Evolutionary conservation across 1,284 basidiomycete species (phyloP).

Genomic region (Ganoderma lucidum): DNA sequence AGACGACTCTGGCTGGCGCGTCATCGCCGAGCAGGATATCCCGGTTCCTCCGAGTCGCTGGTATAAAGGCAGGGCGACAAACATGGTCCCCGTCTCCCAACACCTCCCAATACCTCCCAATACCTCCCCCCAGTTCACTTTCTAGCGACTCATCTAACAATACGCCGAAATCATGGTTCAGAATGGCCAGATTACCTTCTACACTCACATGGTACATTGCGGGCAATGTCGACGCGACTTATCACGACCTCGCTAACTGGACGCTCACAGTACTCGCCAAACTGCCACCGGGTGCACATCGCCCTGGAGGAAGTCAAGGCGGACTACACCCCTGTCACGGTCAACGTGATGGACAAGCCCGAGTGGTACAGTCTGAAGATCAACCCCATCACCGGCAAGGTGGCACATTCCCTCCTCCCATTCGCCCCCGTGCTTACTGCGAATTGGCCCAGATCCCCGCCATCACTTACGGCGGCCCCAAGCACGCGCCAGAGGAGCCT

Average conservation of each 20-base stretch:
- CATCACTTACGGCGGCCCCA: slow-evolving; percentile 64
- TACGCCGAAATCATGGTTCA: slow-evolving; percentile 8
- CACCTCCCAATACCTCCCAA: background rate
- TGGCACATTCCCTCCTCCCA: slow-evolving; percentile 30
- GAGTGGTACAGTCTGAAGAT: slow-evolving; percentile 67
- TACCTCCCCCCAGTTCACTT: background rate
- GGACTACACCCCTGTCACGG: slow-evolving; percentile 55
- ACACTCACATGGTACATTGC: background rate
- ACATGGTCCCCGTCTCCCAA: background rate
- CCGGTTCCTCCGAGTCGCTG: background rate
- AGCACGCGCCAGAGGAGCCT: slow-evolving; percentile 57
- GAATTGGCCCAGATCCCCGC: background rate
- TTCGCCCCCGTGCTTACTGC: background rate
- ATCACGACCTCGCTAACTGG: background rate
- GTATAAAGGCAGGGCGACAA: background rate
- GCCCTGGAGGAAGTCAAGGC: slow-evolving; percentile 64
- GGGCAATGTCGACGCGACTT: background rate
- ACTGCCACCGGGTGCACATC: slow-evolving; percentile 37
- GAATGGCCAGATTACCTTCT: slow-evolving; percentile 10
- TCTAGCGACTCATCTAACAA: background rate
- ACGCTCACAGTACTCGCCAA: slow-evolving; percentile 5
- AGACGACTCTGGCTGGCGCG: background rate
- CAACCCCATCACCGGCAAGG: slow-evolving; percentile 66
- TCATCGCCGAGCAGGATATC: background rate
- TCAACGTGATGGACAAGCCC: slow-evolving; percentile 70